Evolutionary conservation across 2,329 filamentous ascomycete species (phyloP), one percentile per base, ranked within the genome.

Genomic region (Bipolaris cookei): DNA sequence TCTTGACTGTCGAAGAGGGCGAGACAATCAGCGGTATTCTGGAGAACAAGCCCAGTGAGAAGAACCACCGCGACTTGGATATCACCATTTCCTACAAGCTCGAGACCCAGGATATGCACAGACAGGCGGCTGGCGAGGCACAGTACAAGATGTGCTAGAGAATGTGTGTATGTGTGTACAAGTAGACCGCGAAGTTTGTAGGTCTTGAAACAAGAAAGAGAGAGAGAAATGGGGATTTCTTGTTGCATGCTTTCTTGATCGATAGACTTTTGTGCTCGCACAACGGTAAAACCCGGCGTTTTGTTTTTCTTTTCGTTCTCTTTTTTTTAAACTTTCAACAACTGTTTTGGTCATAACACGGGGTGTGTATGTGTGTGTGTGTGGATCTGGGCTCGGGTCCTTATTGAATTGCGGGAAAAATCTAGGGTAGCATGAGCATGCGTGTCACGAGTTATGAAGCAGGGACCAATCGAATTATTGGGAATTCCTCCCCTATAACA

Each of bases 21-120:
- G 95, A 99, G 82, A 83, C 86, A 71, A 84, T 99, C 58, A 80
- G 82, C 58, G 91, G 91, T 71, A 82, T 84, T 30, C 81, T 99
- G 38, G 84, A 87, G 63, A 96, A 94, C 81, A 90, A 88, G 79
- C 95, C 95, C 51, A 99, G 97, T 76, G 84, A 90, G 63, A 93
- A 95, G 86, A 98, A 99, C 83, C 88, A 90, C 77, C 89, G 95
- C 65, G 95, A 99, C 77, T 84, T 99, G 53, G 95, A 99, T 78
- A 96, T 99, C 75, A 87, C 85, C 71, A 86, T 99, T 72, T 83
- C 87, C 43, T 98, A 98, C 81, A 84, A 87, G 72, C 85, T 97
- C 50, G 85, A 91, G 71, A 91, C 92, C 3, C 79, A 87, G 23
- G 93, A 98, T 74, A 78, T 80, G 30, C 89, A 84, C 62, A 86